phyloP scores from a whole-genome alignment of 2,329 filamentous ascomycete genomes.

The Cadophora gregata region DNA sequence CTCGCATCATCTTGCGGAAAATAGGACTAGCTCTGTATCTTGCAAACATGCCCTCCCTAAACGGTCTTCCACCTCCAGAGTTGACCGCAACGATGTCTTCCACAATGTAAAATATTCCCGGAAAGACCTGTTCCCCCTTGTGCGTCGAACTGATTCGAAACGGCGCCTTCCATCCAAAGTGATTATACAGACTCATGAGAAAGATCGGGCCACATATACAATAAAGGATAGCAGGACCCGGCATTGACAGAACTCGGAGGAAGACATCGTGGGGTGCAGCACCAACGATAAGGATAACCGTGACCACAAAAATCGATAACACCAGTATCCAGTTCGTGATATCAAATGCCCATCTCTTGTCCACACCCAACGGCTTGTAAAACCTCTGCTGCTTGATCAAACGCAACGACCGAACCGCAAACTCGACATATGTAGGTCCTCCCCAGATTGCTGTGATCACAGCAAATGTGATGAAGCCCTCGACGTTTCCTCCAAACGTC shows the following conservation, averaged over 20 bases:
- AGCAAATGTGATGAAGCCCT: slow-evolving; percentile 53
- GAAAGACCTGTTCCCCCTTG: slow-evolving; percentile 63
- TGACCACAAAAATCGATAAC: slow-evolving; percentile 56
- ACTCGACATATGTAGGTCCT: slow-evolving; percentile 60
- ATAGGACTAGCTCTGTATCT: slow-evolving; percentile 51
- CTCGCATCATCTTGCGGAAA: slow-evolving; percentile 50
- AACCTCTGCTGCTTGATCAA: slow-evolving; percentile 55
- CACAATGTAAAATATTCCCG: slow-evolving; percentile 67
- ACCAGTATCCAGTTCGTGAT: slow-evolving; percentile 51
- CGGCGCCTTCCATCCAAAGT: slow-evolving; percentile 51
- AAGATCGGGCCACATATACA: slow-evolving; percentile 52
- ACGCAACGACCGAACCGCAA: slow-evolving; percentile 55
- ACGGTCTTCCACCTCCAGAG: slow-evolving; percentile 61
- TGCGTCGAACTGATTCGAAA: slow-evolving; percentile 69
- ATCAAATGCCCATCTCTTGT: slow-evolving; percentile 55
- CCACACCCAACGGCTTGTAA: slow-evolving; percentile 56
- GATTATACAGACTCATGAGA: slow-evolving; percentile 44
- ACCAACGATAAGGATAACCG: slow-evolving; percentile 56
- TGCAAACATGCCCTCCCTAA: slow-evolving; percentile 50
- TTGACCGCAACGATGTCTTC: slow-evolving; percentile 74
- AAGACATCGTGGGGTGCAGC: slow-evolving; percentile 57
- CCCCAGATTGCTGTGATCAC: slow-evolving; percentile 62
- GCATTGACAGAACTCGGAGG: slow-evolving; percentile 57
- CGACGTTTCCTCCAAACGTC: slow-evolving; percentile 47
- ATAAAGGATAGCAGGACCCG: slow-evolving; percentile 57